A percentile compares a stretch with the other conserved stretches of the same genome.
Conservation (phyloP, 176 grass and related monocot genomes). For the Avena sativa region DNA sequence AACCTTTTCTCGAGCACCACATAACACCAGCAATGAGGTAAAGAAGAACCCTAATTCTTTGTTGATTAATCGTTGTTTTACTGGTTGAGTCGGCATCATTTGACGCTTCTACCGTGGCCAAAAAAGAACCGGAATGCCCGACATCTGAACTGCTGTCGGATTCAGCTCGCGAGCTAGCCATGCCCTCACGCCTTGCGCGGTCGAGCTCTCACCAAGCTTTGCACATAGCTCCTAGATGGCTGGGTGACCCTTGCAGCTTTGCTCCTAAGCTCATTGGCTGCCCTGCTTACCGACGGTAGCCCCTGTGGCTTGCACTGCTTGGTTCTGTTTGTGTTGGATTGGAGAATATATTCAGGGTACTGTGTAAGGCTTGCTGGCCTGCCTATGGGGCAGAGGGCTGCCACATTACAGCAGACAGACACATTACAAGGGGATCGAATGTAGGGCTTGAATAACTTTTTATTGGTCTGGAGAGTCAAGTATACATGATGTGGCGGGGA, state of each 20-base stretch:
- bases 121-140: not conserved
- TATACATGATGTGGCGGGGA: not conserved
- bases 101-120: not conserved
- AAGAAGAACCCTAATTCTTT: not conserved
- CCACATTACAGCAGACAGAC: not conserved
- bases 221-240: not conserved
- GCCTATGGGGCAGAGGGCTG: not conserved
- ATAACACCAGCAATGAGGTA: slow-evolving; percentile 58
- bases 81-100: not conserved
- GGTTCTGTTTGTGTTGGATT: not conserved
- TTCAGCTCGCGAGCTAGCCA: not conserved
- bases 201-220: not conserved
- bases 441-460: not conserved
- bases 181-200: not conserved
- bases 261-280: not conserved
- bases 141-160: not conserved
- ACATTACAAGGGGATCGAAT: not conserved
- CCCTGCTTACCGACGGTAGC: not conserved
- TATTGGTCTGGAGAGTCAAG: not conserved
- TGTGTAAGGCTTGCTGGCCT: not conserved
- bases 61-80: not conserved
- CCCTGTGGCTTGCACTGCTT: not conserved
- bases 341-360: not conserved
- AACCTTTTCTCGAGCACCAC: slow-evolving; percentile 71
- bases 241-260: not conserved